A percentile compares a stretch with the other conserved stretches of the same genome.
Evolutionary conservation across 306 rosid species (phyloP).

Genomic region (Carpinus fangiana): DNA sequence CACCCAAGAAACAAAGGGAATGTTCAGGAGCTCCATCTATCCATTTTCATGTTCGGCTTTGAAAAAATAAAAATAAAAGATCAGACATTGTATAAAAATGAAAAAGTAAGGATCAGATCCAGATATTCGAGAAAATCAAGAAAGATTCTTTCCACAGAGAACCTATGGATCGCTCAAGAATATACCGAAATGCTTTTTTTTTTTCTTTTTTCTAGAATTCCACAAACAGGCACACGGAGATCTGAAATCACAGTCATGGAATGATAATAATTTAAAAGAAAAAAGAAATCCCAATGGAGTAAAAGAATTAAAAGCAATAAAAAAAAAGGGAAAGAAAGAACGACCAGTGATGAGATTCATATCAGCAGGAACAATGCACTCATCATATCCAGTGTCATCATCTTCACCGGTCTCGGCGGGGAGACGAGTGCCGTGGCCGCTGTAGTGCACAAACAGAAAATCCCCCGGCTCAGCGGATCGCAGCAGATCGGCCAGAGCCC

Average conservation of each 20-base stretch:
- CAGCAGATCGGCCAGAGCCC: constrained; percentile 48
- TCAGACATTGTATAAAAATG: not conserved
- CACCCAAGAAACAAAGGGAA: not conserved
- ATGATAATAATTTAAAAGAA: not conserved
- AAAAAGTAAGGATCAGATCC: not conserved
- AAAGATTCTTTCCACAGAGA: not conserved
- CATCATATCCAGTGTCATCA: constrained; percentile 86
- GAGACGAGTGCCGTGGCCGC: constrained; percentile 89
- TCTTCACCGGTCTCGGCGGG: constrained; percentile 92
- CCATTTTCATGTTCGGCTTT: too few relatives aligned
- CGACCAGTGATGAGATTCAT: constrained; percentile 88
- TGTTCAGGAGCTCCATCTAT: not conserved
- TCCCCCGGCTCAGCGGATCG: constrained; percentile 63
- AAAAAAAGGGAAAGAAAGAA: not conserved
- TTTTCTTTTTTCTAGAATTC: not conserved
- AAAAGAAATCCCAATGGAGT: not conserved
- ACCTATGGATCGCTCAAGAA: not conserved
- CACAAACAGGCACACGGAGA: not conserved
- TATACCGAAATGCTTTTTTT: not conserved
- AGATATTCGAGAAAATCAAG: not conserved
- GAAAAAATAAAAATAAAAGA: not conserved
- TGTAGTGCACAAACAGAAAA: constrained; percentile 69
- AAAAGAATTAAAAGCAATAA: not conserved
- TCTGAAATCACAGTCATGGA: not conserved
- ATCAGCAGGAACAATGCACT: constrained; percentile 88